Percentiles rank a stretch among this genome's conserved stretches.
Conservation (phyloP, 805 yeast species). For the Ogataea paraovalis region DNA sequence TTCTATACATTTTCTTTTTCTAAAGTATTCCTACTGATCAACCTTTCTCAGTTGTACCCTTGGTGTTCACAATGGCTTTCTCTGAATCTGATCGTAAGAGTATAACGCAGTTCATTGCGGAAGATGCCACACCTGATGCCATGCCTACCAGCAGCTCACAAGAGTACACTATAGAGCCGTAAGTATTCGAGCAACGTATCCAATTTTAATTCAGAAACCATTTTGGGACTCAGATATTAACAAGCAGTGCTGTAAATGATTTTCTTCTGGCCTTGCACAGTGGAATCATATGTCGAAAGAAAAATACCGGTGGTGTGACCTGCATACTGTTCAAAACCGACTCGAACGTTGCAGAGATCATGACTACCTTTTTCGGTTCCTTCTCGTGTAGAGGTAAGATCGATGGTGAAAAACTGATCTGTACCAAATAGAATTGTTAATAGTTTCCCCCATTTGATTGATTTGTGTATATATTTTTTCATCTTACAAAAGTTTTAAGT, state of each 20-base stretch:
- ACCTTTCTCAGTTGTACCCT: not conserved
- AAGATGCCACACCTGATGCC: not conserved
- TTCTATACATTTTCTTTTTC: not conserved
- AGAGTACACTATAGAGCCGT: slow-evolving; percentile 1
- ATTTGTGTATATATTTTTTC: not conserved
- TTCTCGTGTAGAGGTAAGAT: not conserved
- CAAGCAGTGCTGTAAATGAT: too few species aligned
- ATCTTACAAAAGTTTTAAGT: not conserved
- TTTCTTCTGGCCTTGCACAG: not conserved
- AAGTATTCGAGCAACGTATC: too few species aligned
- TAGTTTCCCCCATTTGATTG: not conserved
- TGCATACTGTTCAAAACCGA: not conserved
- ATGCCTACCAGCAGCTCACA: not conserved
- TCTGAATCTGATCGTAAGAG: not conserved
- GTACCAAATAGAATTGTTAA: not conserved
- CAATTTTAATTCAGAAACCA: too few species aligned
- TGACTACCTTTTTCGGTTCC: not conserved
- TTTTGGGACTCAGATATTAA: not conserved
- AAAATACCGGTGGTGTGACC: not conserved
- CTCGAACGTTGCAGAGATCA: not conserved
- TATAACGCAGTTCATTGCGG: not conserved
- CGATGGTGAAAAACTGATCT: not conserved
- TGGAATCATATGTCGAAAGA: not conserved
- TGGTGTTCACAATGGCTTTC: not conserved
- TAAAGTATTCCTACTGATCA: not conserved